Conservation (phyloP, 345 rosid species). For the Syzygium aqueum region DNA sequence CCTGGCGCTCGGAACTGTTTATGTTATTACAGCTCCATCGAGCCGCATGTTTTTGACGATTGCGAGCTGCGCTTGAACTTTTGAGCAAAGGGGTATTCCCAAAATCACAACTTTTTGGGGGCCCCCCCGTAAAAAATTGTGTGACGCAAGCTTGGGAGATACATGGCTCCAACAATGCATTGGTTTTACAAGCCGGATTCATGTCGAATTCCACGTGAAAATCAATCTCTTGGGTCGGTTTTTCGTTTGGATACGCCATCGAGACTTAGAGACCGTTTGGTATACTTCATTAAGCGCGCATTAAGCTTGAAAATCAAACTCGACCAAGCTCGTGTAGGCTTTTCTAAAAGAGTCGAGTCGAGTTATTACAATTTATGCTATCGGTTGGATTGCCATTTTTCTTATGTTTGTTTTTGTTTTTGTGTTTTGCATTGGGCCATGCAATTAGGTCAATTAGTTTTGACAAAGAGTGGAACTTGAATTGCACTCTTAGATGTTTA, state of each 20-base stretch:
- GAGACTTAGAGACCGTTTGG: neutral
- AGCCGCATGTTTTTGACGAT: no score
- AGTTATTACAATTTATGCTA: rapidly evolving
- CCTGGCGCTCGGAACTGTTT: neutral
- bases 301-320: neutral
- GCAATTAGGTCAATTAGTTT: neutral
- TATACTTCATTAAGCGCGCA: no score
- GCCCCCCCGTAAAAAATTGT: neutral
- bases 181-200: neutral
- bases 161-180: neutral
- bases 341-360: neutral
- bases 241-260: rapidly evolving
- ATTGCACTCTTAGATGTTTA: neutral
- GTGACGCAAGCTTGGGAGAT: neutral
- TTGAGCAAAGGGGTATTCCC: neutral
- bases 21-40: neutral
- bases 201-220: neutral
- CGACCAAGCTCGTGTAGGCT: rapidly evolving
- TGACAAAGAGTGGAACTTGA: neutral
- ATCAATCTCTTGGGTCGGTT: neutral
- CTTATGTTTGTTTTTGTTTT: neutral
- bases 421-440: neutral
- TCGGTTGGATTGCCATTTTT: rapidly evolving
- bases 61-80: neutral
- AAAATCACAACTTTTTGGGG: neutral